Evolutionary conservation across 1,139 yeast species (phyloP).

Genomic region (Meyerozyma carpophila): DNA sequence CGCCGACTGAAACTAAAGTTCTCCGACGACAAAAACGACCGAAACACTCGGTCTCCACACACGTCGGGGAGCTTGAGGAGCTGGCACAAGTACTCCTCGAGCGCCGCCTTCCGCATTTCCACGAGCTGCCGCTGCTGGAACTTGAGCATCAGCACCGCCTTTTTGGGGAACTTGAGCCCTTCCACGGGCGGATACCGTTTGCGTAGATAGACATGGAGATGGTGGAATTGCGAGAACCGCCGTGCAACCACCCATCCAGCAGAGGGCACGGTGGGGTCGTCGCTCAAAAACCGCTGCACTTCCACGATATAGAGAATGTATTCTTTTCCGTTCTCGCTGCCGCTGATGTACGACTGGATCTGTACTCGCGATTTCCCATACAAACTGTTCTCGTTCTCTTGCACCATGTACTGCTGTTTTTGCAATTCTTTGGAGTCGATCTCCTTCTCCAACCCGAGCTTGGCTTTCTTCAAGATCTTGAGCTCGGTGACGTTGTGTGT

Average conservation of each 20-base stretch:
- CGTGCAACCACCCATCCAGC: conserved; percentile 92
- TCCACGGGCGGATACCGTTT: conserved; percentile 47
- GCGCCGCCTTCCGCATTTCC: conserved; percentile 57
- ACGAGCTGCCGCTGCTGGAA: conserved; percentile 57
- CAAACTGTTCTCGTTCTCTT: conserved; percentile 75
- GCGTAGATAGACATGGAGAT: conserved; percentile 61
- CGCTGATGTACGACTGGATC: conserved; percentile 64
- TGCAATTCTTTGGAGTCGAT: conserved; percentile 66
- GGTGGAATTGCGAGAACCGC: conserved; percentile 78
- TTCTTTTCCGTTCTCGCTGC: conserved; percentile 51
- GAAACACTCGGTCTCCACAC: conserved; percentile 66
- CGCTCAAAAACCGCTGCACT: conserved; percentile 52
- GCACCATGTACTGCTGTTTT: conserved; percentile 76
- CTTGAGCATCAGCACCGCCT: conserved; percentile 58
- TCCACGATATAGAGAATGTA: conserved; percentile 71
- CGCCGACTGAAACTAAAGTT: conserved; percentile 27
- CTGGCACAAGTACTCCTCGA: conserved; percentile 58
- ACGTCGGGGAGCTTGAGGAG: conserved; percentile 60
- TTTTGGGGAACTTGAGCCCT: conserved; percentile 55
- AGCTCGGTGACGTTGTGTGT: conserved; percentile 71
- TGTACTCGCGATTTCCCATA: conserved; percentile 62
- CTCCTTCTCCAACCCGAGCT: conserved; percentile 61
- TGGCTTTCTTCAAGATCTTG: conserved; percentile 62
- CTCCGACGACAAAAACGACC: conserved; percentile 75
- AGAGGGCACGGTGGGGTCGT: conserved; percentile 40